Percentiles rank a stretch among this genome's conserved stretches.
Conservation (phyloP, 768 basidiomycete genomes). For the Auricularia cornea region DNA sequence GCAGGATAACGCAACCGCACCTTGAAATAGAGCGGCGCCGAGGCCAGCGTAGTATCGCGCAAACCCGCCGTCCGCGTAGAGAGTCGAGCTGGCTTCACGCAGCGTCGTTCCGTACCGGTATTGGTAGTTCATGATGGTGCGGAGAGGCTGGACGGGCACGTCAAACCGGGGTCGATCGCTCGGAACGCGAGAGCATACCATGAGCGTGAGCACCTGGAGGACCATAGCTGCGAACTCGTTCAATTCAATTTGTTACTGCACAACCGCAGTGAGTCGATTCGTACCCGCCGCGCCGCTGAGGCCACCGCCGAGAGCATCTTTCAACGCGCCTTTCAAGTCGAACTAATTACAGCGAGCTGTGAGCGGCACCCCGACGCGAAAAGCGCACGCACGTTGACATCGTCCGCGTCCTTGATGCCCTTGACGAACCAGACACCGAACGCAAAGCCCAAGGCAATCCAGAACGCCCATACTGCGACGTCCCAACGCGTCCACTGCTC, state of each 20-base stretch:
- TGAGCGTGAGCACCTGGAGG: constrained; percentile 81
- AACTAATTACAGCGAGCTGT: constrained; percentile 40
- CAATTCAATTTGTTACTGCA: constrained; percentile 8
- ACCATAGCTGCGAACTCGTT: constrained; percentile 63
- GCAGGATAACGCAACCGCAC: constrained; percentile 15
- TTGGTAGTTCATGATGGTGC: constrained; percentile 98
- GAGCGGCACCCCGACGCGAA: neutral
- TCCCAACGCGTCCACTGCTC: neutral
- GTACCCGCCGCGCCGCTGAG: constrained; percentile 78
- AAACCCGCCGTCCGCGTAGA: constrained; percentile 60
- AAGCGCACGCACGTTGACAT: constrained; percentile 46
- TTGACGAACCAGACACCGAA: constrained; percentile 40
- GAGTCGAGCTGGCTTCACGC: constrained; percentile 2
- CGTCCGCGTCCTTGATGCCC: constrained; percentile 59
- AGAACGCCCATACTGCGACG: neutral
- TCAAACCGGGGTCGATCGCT: neutral
- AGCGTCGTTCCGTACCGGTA: constrained; percentile 37
- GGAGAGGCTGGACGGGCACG: constrained; percentile 53
- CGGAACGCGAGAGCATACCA: constrained; percentile 33
- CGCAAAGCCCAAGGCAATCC: neutral
- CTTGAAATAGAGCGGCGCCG: constrained; percentile 76
- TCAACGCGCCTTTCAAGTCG: constrained; percentile 67
- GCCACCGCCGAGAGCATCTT: constrained; percentile 81
- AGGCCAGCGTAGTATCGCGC: constrained; percentile 86
- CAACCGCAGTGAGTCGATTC: constrained; percentile 6